These are phyloP conservation scores for Crotalaria pallida DNA, from an alignment of 306 rosid species.

Conservation along the genomic window DNA sequence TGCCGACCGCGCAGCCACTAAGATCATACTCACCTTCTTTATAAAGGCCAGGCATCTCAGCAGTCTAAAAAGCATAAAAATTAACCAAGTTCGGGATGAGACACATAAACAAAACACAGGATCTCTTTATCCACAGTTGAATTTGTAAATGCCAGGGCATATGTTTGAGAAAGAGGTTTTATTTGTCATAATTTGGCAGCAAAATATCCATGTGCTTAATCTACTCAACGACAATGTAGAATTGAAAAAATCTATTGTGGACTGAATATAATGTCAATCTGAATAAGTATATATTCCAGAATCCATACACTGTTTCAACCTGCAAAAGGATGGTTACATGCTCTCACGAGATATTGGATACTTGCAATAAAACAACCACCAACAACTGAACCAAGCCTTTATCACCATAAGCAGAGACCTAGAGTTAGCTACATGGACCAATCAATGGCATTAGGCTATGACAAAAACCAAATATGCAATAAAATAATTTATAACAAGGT, in stretches of 20 bases:
- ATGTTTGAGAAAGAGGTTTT: background rate
- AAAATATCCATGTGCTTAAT: background rate
- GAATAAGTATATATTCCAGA: background rate
- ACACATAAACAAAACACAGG: background rate
- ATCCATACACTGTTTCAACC: background rate
- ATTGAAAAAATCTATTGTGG: background rate
- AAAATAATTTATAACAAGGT: background rate
- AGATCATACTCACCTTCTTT: constrained; percentile 89
- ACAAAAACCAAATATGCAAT: no score
- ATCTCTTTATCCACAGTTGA: background rate
- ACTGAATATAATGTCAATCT: background rate
- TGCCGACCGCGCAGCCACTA: constrained; percentile 91
- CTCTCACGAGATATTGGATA: background rate
- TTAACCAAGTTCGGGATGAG: background rate
- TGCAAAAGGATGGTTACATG: background rate
- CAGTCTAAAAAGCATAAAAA: constrained; percentile 53
- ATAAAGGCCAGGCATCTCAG: constrained; percentile 96
- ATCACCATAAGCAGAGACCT: no score
- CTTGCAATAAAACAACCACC: background rate
- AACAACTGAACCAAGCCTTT: no score
- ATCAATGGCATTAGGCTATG: no score
- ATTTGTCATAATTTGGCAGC: background rate
- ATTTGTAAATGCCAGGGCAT: no score
- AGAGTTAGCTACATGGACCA: no score
- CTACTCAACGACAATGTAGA: background rate